Evolutionary conservation across 2,329 filamentous ascomycete genomes (phyloP).

Genomic region (Cladosporium colombiae): DNA sequence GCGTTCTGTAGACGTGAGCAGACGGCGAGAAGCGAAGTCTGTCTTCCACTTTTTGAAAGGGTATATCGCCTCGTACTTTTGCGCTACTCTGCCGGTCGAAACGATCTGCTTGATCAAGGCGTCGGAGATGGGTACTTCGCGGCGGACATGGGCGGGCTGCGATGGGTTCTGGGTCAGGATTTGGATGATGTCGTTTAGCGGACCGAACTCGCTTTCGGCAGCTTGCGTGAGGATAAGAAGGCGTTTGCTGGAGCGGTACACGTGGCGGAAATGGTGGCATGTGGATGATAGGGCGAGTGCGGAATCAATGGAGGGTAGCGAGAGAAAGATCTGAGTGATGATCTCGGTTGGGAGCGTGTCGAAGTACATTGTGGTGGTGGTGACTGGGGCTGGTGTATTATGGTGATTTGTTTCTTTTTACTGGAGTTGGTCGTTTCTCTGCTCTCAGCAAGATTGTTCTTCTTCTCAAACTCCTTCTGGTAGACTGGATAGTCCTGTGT

Average conservation of each 20-base stretch:
- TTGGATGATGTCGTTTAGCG: constrained; percentile 59
- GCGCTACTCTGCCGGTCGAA: constrained; percentile 55
- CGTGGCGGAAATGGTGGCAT: constrained; percentile 55
- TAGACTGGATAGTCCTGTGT: background rate
- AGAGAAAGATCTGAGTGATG: constrained; percentile 58
- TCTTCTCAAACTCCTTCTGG: constrained; percentile 6
- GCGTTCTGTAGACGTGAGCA: constrained; percentile 53
- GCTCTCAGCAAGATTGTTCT: constrained; percentile 8
- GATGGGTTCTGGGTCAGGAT: constrained; percentile 62
- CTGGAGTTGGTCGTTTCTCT: constrained; percentile 2
- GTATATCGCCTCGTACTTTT: constrained; percentile 62
- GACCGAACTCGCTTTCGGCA: constrained; percentile 59
- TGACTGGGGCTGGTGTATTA: constrained; percentile 13
- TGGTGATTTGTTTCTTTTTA: constrained; percentile 1
- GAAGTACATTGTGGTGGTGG: constrained; percentile 53
- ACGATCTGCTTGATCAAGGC: constrained; percentile 59
- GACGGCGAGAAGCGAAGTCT: constrained; percentile 57
- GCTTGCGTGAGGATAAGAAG: constrained; percentile 55
- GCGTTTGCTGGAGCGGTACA: constrained; percentile 56
- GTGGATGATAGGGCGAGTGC: constrained; percentile 57
- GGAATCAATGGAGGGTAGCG: constrained; percentile 54
- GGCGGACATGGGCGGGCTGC: constrained; percentile 58
- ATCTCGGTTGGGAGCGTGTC: constrained; percentile 60
- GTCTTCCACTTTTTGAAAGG: constrained; percentile 64
- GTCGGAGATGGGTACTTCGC: constrained; percentile 55